Evolutionary conservation across 148 eudicot genomes (phyloP), one percentile per base, ranked within the genome.

Genomic region (Pharnaceum exiguum): DNA sequence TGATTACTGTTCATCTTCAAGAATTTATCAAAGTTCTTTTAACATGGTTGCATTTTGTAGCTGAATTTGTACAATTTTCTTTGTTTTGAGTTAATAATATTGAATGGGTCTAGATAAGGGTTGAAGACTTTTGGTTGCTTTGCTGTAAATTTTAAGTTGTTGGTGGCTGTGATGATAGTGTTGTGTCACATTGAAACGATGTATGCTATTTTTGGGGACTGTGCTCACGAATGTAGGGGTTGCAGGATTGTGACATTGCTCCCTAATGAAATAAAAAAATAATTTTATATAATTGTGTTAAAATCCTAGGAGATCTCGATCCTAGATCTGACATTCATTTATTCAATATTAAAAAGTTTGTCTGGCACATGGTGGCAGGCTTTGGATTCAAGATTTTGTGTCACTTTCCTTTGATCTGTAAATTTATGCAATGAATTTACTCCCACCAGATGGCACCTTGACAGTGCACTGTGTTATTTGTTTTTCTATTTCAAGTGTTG

Each of bases 331-430:
- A 33, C 38, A 22, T 50, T 56, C 42, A 25, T 56, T 60, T 38
- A 43, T n/a, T 45, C 21, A 39, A 40, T 49, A 9, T 25, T 56
- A 38, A 10, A 17, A 53, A 32, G 53, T 62, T 38, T 49, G 52
- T 56, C 28, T 18, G 21, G 74, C 74, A 70, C 74, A 70, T 70
- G 74, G 32, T 70, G 36, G 29, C 62, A 62, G 62, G 39, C 56
- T 47, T 70, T 21, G 18, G 32, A 48, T 62, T 60, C 49, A 48
- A 56, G 68, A 17, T n/a, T 10, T 55, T 70, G 33, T 63, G 58
- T 6, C 52, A 63, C 17, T 48, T 47, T 56, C 11, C 19, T 37
- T 69, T 29, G 19, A 43, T 42, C 43, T 32, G 33, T 69, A 29
- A 62, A 38, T 30, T 18, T 31, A 40, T 39, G 37, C 22, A 48